phyloP scores from a whole-genome alignment of 169 alveolate genomes.

The Plasmodium sp. region DNA sequence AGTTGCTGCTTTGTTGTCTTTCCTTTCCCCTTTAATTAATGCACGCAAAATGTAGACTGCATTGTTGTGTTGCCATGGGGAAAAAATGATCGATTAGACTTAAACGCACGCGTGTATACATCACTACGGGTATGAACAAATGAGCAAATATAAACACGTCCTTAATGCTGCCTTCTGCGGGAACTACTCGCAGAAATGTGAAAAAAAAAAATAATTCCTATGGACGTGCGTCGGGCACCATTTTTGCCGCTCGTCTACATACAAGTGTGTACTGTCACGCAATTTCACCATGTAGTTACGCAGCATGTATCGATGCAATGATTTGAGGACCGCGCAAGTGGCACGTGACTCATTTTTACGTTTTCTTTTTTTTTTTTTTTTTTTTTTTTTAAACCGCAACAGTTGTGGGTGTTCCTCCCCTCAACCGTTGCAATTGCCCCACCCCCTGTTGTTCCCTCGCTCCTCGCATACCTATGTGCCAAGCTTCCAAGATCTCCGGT shows the following conservation, averaged over 20 bases:
- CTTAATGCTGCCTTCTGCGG: background rate
- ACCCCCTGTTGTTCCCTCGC: background rate
- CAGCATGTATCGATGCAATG: background rate
- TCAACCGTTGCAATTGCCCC: background rate
- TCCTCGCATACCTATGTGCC: background rate
- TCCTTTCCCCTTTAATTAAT: background rate
- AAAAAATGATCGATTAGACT: background rate
- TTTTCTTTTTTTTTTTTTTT: background rate
- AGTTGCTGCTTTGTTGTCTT: background rate
- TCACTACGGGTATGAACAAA: background rate
- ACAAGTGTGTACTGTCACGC: background rate
- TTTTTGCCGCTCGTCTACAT: background rate
- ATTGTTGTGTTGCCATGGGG: background rate
- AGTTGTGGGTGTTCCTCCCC: background rate
- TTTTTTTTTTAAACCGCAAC: background rate
- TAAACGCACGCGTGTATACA: background rate
- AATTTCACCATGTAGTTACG: background rate
- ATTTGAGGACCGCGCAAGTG: background rate
- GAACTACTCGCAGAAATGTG: background rate
- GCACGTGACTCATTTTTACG: background rate
- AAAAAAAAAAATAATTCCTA: constrained; percentile 3
- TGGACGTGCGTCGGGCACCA: constrained; percentile 2
- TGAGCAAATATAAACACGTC: background rate
- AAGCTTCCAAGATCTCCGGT: constrained; percentile 3
- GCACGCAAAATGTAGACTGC: background rate